Base-by-base conservation (phyloP, 768 basidiomycete species). In the Termitomyces sp. region DNA sequence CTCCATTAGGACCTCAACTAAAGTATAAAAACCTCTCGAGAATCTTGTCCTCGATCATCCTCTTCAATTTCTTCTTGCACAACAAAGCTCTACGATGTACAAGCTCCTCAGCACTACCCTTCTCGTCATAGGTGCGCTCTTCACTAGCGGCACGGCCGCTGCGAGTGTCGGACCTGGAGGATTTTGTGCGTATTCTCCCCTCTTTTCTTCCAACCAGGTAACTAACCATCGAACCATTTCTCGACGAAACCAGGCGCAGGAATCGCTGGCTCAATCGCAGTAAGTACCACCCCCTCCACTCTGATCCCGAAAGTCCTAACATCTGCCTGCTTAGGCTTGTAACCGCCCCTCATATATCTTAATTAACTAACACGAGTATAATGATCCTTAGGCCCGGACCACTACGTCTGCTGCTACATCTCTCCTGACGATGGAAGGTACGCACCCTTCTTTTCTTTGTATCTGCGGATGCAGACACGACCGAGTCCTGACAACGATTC, bases 201-300 rank as follows among this genome's bases (percentile, higher is more conserved):
- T 12, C 36, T 22, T 22, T 41, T 7, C 18, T 4, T 11, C 31
- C 12, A 0, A 2, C 11, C 41, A n/a, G 5, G 4, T 5, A 13
- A 12, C 30, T 31, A 9, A 31, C 18, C 47, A 16, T 6, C 47
- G 18, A 3, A 20, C n/a, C 41, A 41, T 30, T 16, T 7, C n/a
- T 50, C 16, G 6, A 20, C 12, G 11, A 13, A 41, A 16, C 2
- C 24, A 61, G 60, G 60, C 15, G 52, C 57, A n/a, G 51, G 56
- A n/a, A 45, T 61, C 18, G 46, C 36, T 36, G 60, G 57, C n/a
- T 53, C 57, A 22, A 16, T 61, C 31, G 60, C 57, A 55, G 60
- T 61, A 33, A 55, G 60, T 54, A n/a, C 1, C 18, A 3, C 8
- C n/a, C 41, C 27, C 4, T 6, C 12, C 22, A 2, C 16, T 8